Evolutionary conservation across 805 yeast species (phyloP), one percentile per base, ranked within the genome.

Genomic region (Teunomyces gatunensis): DNA sequence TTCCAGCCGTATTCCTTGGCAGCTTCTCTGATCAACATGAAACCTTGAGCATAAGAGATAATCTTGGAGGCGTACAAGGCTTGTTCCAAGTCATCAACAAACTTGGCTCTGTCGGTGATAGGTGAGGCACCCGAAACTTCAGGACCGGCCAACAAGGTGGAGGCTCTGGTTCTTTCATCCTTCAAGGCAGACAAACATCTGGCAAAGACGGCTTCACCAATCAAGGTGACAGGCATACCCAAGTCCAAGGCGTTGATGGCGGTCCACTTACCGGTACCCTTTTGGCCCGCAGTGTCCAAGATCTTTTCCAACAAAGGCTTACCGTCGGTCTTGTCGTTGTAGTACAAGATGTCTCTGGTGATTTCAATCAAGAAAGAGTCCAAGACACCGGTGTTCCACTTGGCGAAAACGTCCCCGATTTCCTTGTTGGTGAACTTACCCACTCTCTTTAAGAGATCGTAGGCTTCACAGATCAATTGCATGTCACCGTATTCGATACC

Each of bases 221-320:
- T 94, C 70, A 92, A 81, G 54, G 98, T 90, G 61, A 92, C 96
- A 60, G 99, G 99, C 87, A 89, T 89, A 73, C 98, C 98, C 61
- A 94, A 80, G 74, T 94, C 98, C 63, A 92, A 80, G 54, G 98
- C 98, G 71, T 90, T 91, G 73, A 92, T 89, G 56, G 98, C 97
- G 60, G 98, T 94, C 99, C 99, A 92, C 80, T 92, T 92, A 79
- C 99, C 99, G 59, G 99, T 92, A 83, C 99, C 99, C 83, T 92
- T 92, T 81, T 92, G 98, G 63, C 98, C 98, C 59, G 99, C 99
- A 65, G 88, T 72, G 76, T 92, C 99, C 72, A 90, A 77, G 67
- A 92, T 91, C 83, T 92, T 94, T 80, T 94, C 98, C 51, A 92
- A 95, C 57, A 94, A 75, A 63, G 98, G 96, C 57, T 83, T 82